Base-by-base conservation (phyloP, 139 green algal genomes). In the Chlorella vulgaris region DNA sequence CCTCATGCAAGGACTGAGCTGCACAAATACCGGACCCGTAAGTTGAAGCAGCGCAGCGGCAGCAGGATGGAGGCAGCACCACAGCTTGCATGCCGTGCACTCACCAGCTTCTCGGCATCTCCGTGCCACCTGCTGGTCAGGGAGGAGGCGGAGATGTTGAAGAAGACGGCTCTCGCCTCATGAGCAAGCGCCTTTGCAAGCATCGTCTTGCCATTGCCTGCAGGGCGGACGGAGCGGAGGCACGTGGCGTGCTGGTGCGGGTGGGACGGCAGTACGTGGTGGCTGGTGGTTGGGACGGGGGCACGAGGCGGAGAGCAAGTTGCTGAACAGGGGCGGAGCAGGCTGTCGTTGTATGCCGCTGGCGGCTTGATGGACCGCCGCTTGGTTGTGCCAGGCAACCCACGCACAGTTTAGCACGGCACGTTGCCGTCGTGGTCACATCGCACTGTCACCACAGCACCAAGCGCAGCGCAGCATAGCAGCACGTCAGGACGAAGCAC, bases 51-150 rank as follows among this genome's bases (percentile, higher is more conserved):
- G n/a, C n/a, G n/a, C n/a, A n/a, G n/a, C n/a, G n/a, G n/a, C n/a
- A n/a, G n/a, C n/a, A n/a, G n/a, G n/a, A n/a, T n/a, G n/a, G n/a
- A n/a, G n/a, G n/a, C n/a, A n/a, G n/a, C n/a, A n/a, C n/a, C n/a
- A n/a, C n/a, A n/a, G n/a, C n/a, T n/a, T n/a, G n/a, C n/a, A n/a
- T 55, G 13, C 47, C 13, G 47, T 15, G 13, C 13, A 10, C 47
- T 28, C 42, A 98, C 92, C 62, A 98, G 91, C 90, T 98, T 97
- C 88, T 98, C 95, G 22, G 90, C 92, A 76, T 98, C 95, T 18
- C 95, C 95, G 42, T 97, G 93, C 92, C 92, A 96, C 78, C 93
- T 93, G 74, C 85, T 93, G 29, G 94, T 97, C 10, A 98, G 89
- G 1, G 88, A 91, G 7, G 90, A 90, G 2, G 93, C 92, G 0